phyloP scores from a whole-genome alignment of 1,139 yeast species.

The Suhomyces guaymorum region DNA sequence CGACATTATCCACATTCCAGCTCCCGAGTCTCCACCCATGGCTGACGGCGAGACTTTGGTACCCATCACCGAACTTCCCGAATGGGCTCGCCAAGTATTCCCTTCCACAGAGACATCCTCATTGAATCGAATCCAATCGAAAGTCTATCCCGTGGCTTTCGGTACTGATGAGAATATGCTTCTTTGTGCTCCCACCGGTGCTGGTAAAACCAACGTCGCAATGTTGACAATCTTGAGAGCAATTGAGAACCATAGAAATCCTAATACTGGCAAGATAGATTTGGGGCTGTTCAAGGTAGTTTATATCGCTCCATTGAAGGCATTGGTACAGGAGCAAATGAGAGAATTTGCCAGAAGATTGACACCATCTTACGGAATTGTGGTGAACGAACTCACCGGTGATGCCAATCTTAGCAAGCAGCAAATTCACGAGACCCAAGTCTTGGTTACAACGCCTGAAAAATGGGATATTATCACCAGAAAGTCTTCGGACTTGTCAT shows the following conservation, averaged over 20 bases:
- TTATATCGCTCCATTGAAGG: constrained; percentile 92
- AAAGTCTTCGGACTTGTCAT: constrained; percentile 65
- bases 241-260: constrained; percentile 53
- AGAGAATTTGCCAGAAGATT: constrained; percentile 79
- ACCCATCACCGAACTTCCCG: constrained; percentile 64
- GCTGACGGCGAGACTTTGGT: constrained; percentile 53
- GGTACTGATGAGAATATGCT: constrained; percentile 68
- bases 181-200: constrained; percentile 97
- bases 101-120: constrained; percentile 64
- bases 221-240: constrained; percentile 71
- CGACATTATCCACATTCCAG: constrained; percentile 86
- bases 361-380: constrained; percentile 59
- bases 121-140: constrained; percentile 82
- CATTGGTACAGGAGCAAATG: constrained; percentile 93
- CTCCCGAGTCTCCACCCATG: constrained; percentile 53
- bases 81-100: constrained; percentile 80
- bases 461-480: constrained; percentile 97
- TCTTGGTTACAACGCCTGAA: constrained; percentile 91
- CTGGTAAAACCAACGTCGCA: constrained; percentile 97
- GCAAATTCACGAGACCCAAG: constrained; percentile 77
- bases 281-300: constrained; percentile 71
- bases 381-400: constrained; percentile 88
- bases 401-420: constrained; percentile 77
- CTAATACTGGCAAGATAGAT: constrained; percentile 49
- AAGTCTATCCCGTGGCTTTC: constrained; percentile 77